Conservation (phyloP, 1,139 yeast genomes). For the Keqinozyma sinolaborantium region DNA sequence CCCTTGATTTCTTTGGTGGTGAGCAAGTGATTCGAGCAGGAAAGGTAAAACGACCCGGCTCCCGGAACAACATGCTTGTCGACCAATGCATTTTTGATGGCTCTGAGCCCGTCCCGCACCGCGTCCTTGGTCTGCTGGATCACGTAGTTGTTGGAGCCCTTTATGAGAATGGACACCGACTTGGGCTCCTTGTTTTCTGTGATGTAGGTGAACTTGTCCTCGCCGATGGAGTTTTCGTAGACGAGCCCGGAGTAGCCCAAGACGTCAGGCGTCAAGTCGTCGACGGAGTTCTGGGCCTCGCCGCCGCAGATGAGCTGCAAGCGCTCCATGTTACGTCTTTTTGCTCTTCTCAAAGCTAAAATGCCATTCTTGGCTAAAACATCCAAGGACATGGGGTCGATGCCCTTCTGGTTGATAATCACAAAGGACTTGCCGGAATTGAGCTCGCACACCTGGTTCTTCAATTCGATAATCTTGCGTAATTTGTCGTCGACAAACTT, state of each 20-base stretch:
- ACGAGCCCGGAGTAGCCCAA: conserved; percentile 91
- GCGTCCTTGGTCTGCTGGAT: conserved; percentile 95
- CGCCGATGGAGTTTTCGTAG: conserved; percentile 91
- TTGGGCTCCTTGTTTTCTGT: conserved; percentile 91
- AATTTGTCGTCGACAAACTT: conserved; percentile 93
- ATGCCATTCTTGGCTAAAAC: conserved; percentile 91
- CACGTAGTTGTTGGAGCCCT: conserved; percentile 88
- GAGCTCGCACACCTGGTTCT: conserved; percentile 84
- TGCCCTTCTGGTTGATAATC: conserved; percentile 96
- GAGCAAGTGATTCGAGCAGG: conserved; percentile 68
- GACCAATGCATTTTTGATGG: conserved; percentile 86
- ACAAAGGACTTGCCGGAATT: conserved; percentile 80
- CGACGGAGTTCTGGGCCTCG: conserved; percentile 96
- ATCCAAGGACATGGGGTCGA: conserved; percentile 97
- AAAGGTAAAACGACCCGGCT: conserved; percentile 92
- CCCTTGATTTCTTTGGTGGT: conserved; percentile 67
- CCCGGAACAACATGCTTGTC: conserved; percentile 91
- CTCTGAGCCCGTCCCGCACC: conserved; percentile 92
- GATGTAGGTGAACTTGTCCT: conserved; percentile 94
- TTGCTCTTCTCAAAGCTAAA: conserved; percentile 93
- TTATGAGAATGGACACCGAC: conserved; percentile 86
- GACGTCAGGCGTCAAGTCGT: conserved; percentile 80
- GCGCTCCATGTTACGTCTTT: conserved; percentile 98
- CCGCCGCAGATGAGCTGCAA: conserved; percentile 96
- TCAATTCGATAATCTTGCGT: conserved; percentile 85